A percentile compares a stretch with the other conserved stretches of the same genome.
Evolutionary conservation across 2,329 filamentous ascomycete genomes (phyloP).

Genomic region (Didymella segeticola): DNA sequence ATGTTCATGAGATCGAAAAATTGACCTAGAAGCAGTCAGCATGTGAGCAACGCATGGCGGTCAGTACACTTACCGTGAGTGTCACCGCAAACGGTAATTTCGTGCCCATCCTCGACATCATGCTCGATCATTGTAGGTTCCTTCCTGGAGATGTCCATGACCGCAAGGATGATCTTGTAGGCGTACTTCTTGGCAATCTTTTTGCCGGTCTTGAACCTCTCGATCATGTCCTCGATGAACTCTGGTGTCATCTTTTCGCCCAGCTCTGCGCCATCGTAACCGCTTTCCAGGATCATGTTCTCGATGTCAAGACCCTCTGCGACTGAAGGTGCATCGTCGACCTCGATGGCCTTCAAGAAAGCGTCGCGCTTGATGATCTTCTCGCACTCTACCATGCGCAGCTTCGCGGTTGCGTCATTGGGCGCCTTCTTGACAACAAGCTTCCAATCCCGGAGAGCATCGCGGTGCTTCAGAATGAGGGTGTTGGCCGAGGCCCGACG

Average conservation of each 20-base stretch:
- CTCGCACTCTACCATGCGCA: constrained; percentile 91
- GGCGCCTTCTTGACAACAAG: constrained; percentile 88
- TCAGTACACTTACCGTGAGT: constrained; percentile 75
- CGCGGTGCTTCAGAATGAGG: constrained; percentile 85
- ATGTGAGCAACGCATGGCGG: background rate
- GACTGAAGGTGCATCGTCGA: constrained; percentile 89
- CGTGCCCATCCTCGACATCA: constrained; percentile 75
- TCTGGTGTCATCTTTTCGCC: constrained; percentile 89
- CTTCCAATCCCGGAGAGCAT: constrained; percentile 91
- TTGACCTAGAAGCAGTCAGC: constrained; percentile 68
- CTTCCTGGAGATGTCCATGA: constrained; percentile 87
- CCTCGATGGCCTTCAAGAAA: constrained; percentile 93
- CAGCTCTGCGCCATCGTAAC: constrained; percentile 84
- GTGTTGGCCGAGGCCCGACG: constrained; percentile 89
- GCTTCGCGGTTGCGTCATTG: constrained; percentile 84
- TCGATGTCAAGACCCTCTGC: constrained; percentile 90
- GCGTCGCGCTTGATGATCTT: constrained; percentile 91
- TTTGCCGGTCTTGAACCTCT: constrained; percentile 88
- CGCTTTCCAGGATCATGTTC: constrained; percentile 78
- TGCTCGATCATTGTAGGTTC: constrained; percentile 98
- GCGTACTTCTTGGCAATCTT: constrained; percentile 96
- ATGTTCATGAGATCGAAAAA: constrained; percentile 98
- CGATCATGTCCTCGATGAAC: constrained; percentile 96
- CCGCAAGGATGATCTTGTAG: constrained; percentile 91
- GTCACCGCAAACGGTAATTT: constrained; percentile 94